Base-by-base conservation (phyloP, 2,329 filamentous ascomycete species). In the Fusarium sp. region DNA sequence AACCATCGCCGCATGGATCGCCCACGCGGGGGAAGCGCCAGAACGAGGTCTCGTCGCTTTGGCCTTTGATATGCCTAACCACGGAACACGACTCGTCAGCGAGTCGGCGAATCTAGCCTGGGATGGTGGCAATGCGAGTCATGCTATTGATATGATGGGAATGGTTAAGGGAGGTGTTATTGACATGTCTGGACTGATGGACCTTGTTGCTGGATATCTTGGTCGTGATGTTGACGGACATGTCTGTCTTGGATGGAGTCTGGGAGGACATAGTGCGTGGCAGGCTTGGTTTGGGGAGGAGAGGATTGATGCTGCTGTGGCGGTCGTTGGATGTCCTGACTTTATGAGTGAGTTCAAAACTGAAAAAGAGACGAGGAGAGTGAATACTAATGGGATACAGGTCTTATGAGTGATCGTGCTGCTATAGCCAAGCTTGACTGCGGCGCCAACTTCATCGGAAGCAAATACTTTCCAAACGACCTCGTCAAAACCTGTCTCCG, bases 121-220 rank as follows among this genome's bases (percentile, higher is more conserved):
- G 96, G 89, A 89, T 50, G 83, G 89, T 40, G 95, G 94, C 34
- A 98, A 98, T 80, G 85, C 88, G 38, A 89, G 87, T 8, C 96
- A 98, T 84, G 96, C 95, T 0, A 91, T 94, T 80, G 96, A 99
- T 82, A 98, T 99, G 95, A 95, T 96, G 80, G 91, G 90, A 34
- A 90, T 91, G 70, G 92, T 95, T 69, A 89, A 90, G 82, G 88
- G 89, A 62, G 96, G 93, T 0, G 92, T 93, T 16, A 83, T 85
- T n/a, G 96, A 98, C 81, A 91, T 92, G 37, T 90, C 88, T 18
- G 86, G 92, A 11, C 84, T 98, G 71, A 92, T 98, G 74, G 92
- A 95, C 76, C 89, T 94, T 65, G 85, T 97, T 2, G 90, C 90
- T n/a, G 91, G 91, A 1, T 97, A 95, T 79, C 84, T 96, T 24